Percentiles rank a stretch among this genome's conserved stretches.
These are phyloP conservation scores for Ramaria sp. DNA, from an alignment of 768 basidiomycete genomes.

Conservation along the genomic window DNA sequence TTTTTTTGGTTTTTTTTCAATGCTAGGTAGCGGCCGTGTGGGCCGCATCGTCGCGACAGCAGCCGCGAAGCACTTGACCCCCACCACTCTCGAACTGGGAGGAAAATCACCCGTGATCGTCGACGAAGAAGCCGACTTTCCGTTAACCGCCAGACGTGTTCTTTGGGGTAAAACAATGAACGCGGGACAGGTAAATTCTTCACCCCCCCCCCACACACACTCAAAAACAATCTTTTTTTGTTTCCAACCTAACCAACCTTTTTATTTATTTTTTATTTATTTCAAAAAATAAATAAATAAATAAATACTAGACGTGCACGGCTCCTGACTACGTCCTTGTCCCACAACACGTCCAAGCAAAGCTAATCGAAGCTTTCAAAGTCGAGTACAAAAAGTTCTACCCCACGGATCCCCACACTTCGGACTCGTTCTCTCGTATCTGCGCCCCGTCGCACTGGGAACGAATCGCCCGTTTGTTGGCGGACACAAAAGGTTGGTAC, in stretches of 20 bases:
- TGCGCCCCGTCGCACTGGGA: constrained; percentile 40
- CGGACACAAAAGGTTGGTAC: constrained; percentile 55
- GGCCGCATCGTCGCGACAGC: constrained; percentile 59
- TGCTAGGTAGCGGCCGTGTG: constrained; percentile 39
- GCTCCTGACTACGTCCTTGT: constrained; percentile 49
- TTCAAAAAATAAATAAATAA: too few relatives aligned
- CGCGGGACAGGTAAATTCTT: constrained; percentile 42
- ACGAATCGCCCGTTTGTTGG: constrained; percentile 54
- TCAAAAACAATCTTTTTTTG: neutral
- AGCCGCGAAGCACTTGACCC: constrained; percentile 68
- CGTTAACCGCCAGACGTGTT: constrained; percentile 53
- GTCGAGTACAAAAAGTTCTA: constrained; percentile 44
- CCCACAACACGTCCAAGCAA: constrained; percentile 28
- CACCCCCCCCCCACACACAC: too few relatives aligned
- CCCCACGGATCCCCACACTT: constrained; percentile 30
- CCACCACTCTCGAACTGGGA: constrained; percentile 40
- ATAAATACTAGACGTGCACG: constrained; percentile 47
- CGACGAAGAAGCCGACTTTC: constrained; percentile 56
- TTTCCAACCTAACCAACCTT: too few relatives aligned
- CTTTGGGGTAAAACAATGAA: constrained; percentile 75
- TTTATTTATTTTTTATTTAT: too few relatives aligned
- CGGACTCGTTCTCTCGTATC: constrained; percentile 40
- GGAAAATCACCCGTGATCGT: constrained; percentile 69
- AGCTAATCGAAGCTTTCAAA: constrained; percentile 28
- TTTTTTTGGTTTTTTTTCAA: too few relatives aligned